Evolutionary conservation across 148 eudicot genomes (phyloP).

Genomic region (Pharnaceum exiguum): DNA sequence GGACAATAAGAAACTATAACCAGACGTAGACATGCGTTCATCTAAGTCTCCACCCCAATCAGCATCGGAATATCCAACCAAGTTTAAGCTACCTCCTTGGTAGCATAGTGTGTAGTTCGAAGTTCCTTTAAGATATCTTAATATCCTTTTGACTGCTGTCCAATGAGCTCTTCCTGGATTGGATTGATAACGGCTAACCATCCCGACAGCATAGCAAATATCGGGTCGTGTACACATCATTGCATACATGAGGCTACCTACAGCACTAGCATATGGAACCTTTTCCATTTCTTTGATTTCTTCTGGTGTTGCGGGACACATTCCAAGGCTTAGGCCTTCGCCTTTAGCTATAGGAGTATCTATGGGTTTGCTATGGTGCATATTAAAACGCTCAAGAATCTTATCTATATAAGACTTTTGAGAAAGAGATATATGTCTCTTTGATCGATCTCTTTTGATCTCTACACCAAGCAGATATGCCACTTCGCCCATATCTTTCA

Average conservation of each 20-base stretch:
- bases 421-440: not conserved
- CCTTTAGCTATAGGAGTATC: not conserved
- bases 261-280: not conserved
- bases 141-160: not conserved
- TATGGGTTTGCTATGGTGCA: not conserved
- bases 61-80: not conserved
- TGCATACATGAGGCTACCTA: not conserved
- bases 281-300: not conserved
- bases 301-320: not conserved
- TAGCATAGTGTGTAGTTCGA: not conserved
- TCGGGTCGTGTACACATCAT: not conserved
- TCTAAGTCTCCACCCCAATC: not conserved
- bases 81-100: not conserved
- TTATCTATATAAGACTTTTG: not conserved
- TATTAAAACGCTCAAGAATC: not conserved
- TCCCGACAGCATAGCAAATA: not conserved
- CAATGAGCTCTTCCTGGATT: not conserved
- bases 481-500: not conserved
- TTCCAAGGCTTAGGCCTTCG: not conserved
- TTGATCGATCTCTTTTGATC: not conserved
- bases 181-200: not conserved
- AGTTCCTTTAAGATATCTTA: not conserved
- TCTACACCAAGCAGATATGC: not conserved
- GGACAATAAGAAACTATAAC: not conserved
- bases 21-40: not conserved